These are phyloP conservation scores for Trichoderma simmonsii DNA, from an alignment of 2,329 filamentous ascomycete genomes.

Conservation along the genomic window DNA sequence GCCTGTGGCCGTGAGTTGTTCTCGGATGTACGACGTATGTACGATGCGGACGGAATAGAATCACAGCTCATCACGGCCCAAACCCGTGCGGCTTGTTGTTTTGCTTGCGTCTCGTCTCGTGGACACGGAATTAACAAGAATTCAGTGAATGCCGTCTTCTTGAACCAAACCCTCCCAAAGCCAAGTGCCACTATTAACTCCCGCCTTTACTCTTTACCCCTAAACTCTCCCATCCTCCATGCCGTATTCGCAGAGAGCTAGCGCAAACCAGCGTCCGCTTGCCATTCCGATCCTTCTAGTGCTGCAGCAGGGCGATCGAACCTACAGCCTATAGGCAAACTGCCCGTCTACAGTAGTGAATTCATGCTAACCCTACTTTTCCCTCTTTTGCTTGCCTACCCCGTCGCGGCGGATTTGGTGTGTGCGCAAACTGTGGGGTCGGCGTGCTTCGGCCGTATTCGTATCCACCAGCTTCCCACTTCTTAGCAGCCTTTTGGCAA, in stretches of 20 bases:
- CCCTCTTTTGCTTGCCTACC: no score
- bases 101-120: background rate
- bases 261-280: background rate
- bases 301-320: background rate
- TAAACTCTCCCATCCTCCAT: background rate
- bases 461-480: conserved; percentile 14
- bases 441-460: conserved; percentile 4
- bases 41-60: background rate
- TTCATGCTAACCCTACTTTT: conserved; percentile 1
- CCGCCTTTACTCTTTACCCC: background rate
- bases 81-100: background rate
- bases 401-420: background rate
- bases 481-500: conserved; percentile 2
- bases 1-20: background rate
- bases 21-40: background rate
- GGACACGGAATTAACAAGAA: background rate
- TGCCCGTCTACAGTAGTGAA: background rate
- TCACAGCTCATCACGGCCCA: background rate
- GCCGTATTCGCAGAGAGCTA: conserved; percentile 1
- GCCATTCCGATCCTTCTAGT: background rate
- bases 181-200: background rate
- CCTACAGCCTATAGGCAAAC: background rate
- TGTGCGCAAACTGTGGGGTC: background rate
- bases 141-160: background rate
- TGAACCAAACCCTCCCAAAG: background rate